Evolutionary conservation across 768 basidiomycete genomes (phyloP), one percentile per base, ranked within the genome.

Genomic region (Phaeotremella skinneri): DNA sequence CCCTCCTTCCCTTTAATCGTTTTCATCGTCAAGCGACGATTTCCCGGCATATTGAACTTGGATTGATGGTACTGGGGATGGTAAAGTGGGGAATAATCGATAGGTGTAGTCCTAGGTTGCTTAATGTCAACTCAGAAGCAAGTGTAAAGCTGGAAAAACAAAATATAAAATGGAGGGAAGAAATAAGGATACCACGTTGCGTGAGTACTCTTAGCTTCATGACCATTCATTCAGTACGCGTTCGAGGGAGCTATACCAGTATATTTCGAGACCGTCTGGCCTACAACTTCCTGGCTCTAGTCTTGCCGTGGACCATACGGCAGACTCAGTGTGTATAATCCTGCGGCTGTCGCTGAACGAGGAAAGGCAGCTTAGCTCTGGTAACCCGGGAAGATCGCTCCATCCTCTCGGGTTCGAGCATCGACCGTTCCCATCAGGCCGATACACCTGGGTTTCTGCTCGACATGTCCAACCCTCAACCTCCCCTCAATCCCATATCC

Each of bases 1-100:
- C 66, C 66, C 31, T 75, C 75, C 60, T 76, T 77, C 30, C 77
- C 77, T 61, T 77, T 76, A 62, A 78, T 69, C 17, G 74, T 69
- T 64, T 78, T 76, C 49, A 66, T 70, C 13, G 76, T 78, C 16
- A 76, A 49, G 45, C 60, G 57, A 42, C 73, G 64, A 58, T 75
- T 76, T 53, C 64, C 67, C 21, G 71, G 71, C 74, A 76, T 76
- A n/a, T n/a, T n/a, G n/a, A n/a, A n/a, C 17, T 7, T 64, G 54
- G 13, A 20, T 20, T 20, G 5, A 17, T 47, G 17, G 14, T 39
- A 16, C 21, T 20, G 50, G 13, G 11, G 43, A 7, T 45, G 43
- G 21, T 45, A 13, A n/a, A 14, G 43, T 14, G 43, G 7, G 7
- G 43, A 45, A 20, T 45, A 45, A 21, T 45, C 21, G 34, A 37